These are phyloP conservation scores for Leptomonas pyrrhocoris DNA, from an alignment of 208 protist genomes.

Conservation along the genomic window DNA sequence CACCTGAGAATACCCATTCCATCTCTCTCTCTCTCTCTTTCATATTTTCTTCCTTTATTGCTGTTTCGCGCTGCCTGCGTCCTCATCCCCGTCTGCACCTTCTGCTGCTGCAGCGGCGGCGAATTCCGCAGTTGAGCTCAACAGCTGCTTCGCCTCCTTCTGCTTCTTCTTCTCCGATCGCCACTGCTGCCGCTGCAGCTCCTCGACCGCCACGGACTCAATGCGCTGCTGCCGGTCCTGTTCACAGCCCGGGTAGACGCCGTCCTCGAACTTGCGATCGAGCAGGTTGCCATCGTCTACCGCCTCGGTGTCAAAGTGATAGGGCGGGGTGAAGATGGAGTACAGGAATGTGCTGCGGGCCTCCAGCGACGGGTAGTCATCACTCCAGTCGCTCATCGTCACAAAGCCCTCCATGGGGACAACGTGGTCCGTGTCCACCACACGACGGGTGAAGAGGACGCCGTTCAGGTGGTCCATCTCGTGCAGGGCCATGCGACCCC, in stretches of 20 bases:
- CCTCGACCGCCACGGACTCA: constrained; percentile 59
- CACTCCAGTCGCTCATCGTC: constrained; percentile 87
- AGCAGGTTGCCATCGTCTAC: constrained; percentile 80
- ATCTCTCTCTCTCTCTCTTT: too few relatives aligned
- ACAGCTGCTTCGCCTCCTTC: neutral
- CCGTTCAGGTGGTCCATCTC: constrained; percentile 87
- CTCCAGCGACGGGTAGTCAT: constrained; percentile 91
- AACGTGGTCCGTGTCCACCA: constrained; percentile 87
- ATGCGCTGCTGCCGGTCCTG: constrained; percentile 78
- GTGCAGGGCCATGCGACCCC: constrained; percentile 83
- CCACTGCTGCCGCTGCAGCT: constrained; percentile 59
- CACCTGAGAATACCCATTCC: too few relatives aligned
- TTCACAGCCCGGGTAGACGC: constrained; percentile 85
- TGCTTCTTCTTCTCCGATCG: constrained; percentile 37
- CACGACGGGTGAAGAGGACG: constrained; percentile 84
- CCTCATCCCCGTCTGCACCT: too few relatives aligned
- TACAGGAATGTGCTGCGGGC: constrained; percentile 91
- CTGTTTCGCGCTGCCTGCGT: too few relatives aligned
- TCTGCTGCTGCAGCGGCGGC: neutral
- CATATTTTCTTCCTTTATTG: too few relatives aligned
- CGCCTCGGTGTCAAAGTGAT: constrained; percentile 61
- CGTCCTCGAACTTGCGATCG: constrained; percentile 90
- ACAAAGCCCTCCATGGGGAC: constrained; percentile 88
- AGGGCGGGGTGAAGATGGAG: constrained; percentile 86
- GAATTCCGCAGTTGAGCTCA: neutral